Evolutionary conservation across 2,329 filamentous ascomycete species (phyloP).

Genomic region (Plenodomus biglobosus): DNA sequence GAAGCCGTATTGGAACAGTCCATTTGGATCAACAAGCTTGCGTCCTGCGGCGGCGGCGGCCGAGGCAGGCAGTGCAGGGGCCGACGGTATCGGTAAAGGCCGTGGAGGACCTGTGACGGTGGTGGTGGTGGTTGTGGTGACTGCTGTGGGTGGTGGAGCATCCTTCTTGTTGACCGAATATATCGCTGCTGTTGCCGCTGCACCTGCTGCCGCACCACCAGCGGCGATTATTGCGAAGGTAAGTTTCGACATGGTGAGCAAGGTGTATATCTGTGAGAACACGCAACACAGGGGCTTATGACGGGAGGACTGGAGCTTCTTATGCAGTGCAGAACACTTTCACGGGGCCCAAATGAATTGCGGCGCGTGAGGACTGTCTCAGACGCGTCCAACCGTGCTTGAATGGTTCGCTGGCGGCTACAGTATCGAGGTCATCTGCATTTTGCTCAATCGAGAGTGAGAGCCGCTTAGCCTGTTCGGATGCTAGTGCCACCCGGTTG

Average conservation of each 20-base stretch:
- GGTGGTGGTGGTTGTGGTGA: conserved; percentile 40
- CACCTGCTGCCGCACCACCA: conserved; percentile 51
- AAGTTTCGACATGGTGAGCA: conserved; percentile 51
- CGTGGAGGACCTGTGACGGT: conserved; percentile 32
- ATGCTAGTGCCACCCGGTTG: conserved; percentile 12
- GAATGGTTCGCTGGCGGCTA: conserved; percentile 35
- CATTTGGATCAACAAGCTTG: conserved; percentile 52
- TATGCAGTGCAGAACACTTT: conserved; percentile 12
- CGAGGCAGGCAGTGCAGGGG: conserved; percentile 29
- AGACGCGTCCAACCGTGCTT: conserved; percentile 38
- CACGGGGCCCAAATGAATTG: conserved; percentile 29
- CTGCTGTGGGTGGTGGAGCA: conserved; percentile 23
- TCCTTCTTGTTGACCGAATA: conserved; percentile 43
- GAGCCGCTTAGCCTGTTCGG: conserved; percentile 15
- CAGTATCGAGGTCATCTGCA: conserved; percentile 31
- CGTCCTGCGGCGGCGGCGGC: conserved; percentile 23
- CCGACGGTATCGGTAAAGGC: conserved; percentile 23
- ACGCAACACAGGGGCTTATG: neutral
- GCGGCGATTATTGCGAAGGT: conserved; percentile 54
- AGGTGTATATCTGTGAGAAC: neutral
- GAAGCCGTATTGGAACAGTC: conserved; percentile 67
- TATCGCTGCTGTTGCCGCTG: conserved; percentile 52
- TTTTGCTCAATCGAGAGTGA: conserved; percentile 19
- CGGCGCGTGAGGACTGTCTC: conserved; percentile 42
- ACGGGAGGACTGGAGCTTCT: conserved; percentile 10